A percentile compares a stretch with the other conserved stretches of the same genome.
Evolutionary conservation across 805 yeast genomes (phyloP).

Genomic region (Candida ovalis): DNA sequence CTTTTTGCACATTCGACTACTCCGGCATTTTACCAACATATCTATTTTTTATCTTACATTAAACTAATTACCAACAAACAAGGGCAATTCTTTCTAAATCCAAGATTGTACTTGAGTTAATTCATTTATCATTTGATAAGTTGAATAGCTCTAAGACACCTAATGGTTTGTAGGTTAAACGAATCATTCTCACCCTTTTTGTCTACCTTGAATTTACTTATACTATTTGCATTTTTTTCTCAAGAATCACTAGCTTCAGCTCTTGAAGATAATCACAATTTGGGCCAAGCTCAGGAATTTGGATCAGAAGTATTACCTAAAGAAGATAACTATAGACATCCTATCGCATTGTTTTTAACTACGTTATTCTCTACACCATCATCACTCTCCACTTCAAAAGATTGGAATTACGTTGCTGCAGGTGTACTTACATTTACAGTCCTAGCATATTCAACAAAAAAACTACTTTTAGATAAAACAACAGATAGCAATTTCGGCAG

Average conservation of each 20-base stretch:
- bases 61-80: too few species aligned
- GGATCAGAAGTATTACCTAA: not conserved
- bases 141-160: not conserved
- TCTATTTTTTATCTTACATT: too few species aligned
- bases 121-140: not conserved
- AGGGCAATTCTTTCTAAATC: not conserved
- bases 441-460: constrained; percentile 15
- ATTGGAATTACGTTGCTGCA: constrained; percentile 17
- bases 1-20: too few species aligned
- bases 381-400: constrained; percentile 1
- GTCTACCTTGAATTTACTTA: not conserved
- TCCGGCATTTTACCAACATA: too few species aligned
- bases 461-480: constrained; percentile 4
- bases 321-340: not conserved
- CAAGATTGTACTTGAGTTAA: not conserved
- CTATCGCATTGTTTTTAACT: not conserved
- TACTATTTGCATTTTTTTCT: not conserved
- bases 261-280: not conserved
- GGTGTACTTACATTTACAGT: constrained; percentile 17
- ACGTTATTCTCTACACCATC: not conserved
- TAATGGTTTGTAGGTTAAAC: not conserved
- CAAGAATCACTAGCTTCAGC: not conserved
- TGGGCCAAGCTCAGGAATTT: not conserved
- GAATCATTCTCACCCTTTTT: not conserved
- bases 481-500: not conserved